phyloP scores from a whole-genome alignment of 768 basidiomycete genomes.

The Boletus rex-veris region DNA sequence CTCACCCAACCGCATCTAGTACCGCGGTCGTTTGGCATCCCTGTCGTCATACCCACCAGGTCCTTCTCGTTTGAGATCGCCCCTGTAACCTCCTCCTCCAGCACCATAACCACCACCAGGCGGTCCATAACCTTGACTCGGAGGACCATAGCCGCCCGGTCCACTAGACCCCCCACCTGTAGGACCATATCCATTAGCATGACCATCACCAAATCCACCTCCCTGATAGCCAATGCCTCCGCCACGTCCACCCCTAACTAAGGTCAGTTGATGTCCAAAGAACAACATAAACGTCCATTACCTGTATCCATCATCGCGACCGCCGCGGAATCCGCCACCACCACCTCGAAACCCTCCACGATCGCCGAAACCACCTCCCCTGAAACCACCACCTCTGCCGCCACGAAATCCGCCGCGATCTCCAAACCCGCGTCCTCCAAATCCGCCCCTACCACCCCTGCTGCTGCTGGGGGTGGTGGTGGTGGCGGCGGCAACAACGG shows the following conservation, averaged over 20 bases:
- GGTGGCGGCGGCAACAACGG: conserved; percentile 15
- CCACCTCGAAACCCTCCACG: conserved; percentile 42
- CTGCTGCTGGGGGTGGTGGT: neutral
- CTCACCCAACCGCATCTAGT: conserved; percentile 49
- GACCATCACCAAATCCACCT: conserved; percentile 53
- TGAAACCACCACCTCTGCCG: conserved; percentile 41
- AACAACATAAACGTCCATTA: conserved; percentile 20
- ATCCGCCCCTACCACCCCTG: conserved; percentile 37
- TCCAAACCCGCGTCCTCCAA: conserved; percentile 41
- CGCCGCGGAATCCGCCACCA: conserved; percentile 37
- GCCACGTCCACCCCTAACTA: conserved; percentile 56
- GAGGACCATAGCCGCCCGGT: conserved; percentile 43
- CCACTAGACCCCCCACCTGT: conserved; percentile 41
- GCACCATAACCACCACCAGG: conserved; percentile 44
- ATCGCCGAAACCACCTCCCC: conserved; percentile 42
- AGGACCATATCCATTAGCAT: conserved; percentile 53
- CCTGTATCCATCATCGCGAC: conserved; percentile 50
- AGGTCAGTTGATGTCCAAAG: conserved; percentile 14
- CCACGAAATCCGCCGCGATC: conserved; percentile 40
- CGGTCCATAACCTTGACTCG: conserved; percentile 39
- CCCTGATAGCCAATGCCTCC: conserved; percentile 71
- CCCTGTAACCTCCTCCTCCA: conserved; percentile 55
- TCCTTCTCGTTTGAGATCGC: conserved; percentile 72
- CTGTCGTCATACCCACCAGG: conserved; percentile 80
- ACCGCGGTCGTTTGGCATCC: conserved; percentile 77